Conservation (phyloP, 164 flowering plant genomes). For the Tinospora cordifolia region DNA sequence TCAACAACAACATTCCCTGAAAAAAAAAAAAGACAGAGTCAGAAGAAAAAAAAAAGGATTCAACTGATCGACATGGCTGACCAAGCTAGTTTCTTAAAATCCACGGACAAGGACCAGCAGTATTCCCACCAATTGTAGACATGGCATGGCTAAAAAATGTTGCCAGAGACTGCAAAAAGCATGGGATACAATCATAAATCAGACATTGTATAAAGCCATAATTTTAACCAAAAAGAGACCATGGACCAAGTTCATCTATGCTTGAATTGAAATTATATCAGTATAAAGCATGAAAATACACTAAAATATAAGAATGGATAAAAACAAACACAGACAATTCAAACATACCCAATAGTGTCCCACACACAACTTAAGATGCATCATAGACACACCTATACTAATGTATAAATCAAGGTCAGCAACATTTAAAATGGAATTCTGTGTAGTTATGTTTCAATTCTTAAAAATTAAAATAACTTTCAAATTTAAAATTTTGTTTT, state of each 20-base stretch:
- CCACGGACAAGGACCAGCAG: conserved; percentile 84
- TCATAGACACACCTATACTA: too few species aligned
- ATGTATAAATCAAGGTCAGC: too few species aligned
- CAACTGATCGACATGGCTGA: neutral
- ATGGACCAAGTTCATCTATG: neutral
- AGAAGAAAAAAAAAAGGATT: neutral
- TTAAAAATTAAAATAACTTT: too few species aligned
- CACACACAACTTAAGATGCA: too few species aligned
- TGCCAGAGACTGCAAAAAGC: conserved; percentile 68
- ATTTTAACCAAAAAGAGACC: too few species aligned
- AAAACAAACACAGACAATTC: neutral
- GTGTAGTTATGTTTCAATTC: too few species aligned
- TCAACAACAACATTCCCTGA: conserved; percentile 97
- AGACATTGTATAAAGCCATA: neutral
- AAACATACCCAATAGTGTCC: neutral
- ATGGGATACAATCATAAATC: neutral
- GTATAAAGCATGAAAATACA: neutral
- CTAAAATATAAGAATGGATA: neutral
- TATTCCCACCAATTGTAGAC: conserved; percentile 92
- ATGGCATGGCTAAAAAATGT: conserved; percentile 89
- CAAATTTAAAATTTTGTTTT: too few species aligned
- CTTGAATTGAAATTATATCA: neutral
- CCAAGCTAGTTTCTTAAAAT: neutral
- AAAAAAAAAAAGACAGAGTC: neutral
- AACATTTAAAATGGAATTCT: too few species aligned